phyloP scores from a whole-genome alignment of 306 rosid genomes.

The Luffa acutangula region DNA sequence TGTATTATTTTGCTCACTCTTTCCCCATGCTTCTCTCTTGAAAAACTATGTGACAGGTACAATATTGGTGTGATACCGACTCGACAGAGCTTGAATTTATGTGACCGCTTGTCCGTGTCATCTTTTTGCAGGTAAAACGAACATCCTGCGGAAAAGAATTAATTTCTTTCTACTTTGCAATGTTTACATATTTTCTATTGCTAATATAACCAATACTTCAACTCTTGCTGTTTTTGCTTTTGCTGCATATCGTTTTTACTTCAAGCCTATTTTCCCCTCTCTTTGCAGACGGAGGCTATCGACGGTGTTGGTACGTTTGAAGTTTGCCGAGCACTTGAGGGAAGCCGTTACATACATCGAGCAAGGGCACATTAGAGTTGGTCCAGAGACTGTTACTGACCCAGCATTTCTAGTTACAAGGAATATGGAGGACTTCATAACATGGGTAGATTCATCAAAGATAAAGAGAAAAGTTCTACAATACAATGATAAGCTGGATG shows the following conservation, averaged over 20 bases:
- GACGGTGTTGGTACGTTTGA: constrained; percentile 62
- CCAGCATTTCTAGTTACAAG: constrained; percentile 88
- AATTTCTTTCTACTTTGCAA: neutral
- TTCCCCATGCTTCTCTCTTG: neutral
- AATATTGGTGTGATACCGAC: constrained; percentile 83
- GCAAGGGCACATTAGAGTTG: constrained; percentile 84
- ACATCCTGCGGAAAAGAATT: neutral
- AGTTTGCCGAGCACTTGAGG: constrained; percentile 69
- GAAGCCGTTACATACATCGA: constrained; percentile 86
- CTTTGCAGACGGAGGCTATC: constrained; percentile 65
- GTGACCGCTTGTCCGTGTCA: constrained; percentile 67
- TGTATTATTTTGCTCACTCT: neutral
- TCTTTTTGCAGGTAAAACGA: constrained; percentile 66
- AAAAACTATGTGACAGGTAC: constrained; percentile 37
- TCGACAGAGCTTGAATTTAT: constrained; percentile 60
- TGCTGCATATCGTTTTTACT: neutral
- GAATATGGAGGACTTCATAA: constrained; percentile 81
- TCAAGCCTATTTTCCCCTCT: neutral
- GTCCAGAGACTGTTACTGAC: constrained; percentile 75
- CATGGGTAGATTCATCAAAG: constrained; percentile 92
- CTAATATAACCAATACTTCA: neutral
- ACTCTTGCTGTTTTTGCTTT: neutral
- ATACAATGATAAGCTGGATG: constrained; percentile 83
- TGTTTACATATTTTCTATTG: neutral
- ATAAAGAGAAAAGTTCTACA: constrained; percentile 68